phyloP scores from a whole-genome alignment of 139 green algal genomes.

The Tetradesmus obliquus region DNA sequence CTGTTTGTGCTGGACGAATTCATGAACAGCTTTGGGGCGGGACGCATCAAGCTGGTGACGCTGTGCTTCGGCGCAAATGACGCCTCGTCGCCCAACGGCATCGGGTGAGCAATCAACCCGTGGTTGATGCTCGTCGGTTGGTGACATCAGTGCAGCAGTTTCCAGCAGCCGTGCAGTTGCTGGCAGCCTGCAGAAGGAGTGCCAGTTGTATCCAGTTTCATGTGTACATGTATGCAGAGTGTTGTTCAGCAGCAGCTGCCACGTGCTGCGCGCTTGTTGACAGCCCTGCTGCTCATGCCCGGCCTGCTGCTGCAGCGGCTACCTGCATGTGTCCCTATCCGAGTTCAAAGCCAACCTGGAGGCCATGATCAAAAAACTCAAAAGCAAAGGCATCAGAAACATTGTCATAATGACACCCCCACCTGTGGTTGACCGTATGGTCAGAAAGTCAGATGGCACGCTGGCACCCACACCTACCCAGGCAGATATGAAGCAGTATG shows the following conservation, averaged over 20 bases:
- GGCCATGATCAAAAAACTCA: neutral
- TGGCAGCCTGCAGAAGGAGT: neutral
- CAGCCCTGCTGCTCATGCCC: neutral
- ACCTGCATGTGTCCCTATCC: neutral
- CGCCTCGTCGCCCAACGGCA: constrained; percentile 4
- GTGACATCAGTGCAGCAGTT: neutral
- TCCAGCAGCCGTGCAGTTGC: neutral
- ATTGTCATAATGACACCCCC: constrained; percentile 21
- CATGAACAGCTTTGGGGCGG: neutral
- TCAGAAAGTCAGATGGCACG: neutral
- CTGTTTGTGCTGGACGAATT: constrained; percentile 25
- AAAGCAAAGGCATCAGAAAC: neutral
- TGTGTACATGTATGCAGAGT: neutral
- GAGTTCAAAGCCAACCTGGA: constrained; percentile 11
- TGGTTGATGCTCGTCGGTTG: neutral
- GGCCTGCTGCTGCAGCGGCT: neutral
- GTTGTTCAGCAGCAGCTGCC: neutral
- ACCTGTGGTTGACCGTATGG: neutral
- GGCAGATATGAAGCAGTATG: neutral
- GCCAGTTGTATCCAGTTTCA: neutral
- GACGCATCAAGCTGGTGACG: constrained; percentile 18
- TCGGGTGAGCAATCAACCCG: neutral
- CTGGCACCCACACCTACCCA: neutral
- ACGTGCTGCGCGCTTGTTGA: neutral
- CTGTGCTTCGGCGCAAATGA: constrained; percentile 39